A percentile compares a stretch with the other conserved stretches of the same genome.
These are phyloP conservation scores for Solanum dulcamara DNA, from an alignment of 257 asterid genomes.

Conservation along the genomic window DNA sequence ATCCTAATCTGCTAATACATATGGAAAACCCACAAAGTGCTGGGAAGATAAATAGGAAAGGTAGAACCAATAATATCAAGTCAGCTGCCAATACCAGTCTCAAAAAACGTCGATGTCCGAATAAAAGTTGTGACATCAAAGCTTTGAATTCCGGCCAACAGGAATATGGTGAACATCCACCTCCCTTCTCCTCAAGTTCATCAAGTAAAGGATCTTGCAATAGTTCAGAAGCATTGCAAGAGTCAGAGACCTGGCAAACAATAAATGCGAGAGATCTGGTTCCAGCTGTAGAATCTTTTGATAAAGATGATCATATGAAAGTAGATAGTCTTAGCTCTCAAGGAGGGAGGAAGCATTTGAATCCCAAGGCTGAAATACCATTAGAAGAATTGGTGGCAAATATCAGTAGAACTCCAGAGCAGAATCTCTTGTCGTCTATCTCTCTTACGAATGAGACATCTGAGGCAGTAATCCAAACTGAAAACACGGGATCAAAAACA, in stretches of 20 bases:
- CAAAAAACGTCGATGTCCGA: constrained; percentile 15
- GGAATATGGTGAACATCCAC: not conserved
- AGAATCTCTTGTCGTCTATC: constrained; percentile 21
- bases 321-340: constrained; percentile 10
- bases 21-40: constrained; percentile 26
- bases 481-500: constrained; percentile 17
- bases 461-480: constrained; percentile 17
- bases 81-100: constrained; percentile 7
- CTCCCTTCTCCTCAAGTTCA: not conserved
- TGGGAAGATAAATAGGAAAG: constrained; percentile 50
- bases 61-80: constrained; percentile 13
- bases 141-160: constrained; percentile 11
- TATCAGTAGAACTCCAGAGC: constrained; percentile 46
- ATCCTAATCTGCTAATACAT: constrained; percentile 21
- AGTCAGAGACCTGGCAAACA: constrained; percentile 15
- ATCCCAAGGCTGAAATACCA: constrained; percentile 6
- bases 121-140: constrained; percentile 9
- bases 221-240: constrained; percentile 11
- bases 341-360: constrained; percentile 17
- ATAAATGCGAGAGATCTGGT: constrained; percentile 15
- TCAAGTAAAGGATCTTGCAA: not conserved
- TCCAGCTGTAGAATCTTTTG: constrained; percentile 22
- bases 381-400: constrained; percentile 37
- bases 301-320: constrained; percentile 20
- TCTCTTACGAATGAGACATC: constrained; percentile 15